Percentiles rank a stretch among this genome's conserved stretches.
phyloP scores from a whole-genome alignment of 805 yeast genomes.

The Pichia eremophila region DNA sequence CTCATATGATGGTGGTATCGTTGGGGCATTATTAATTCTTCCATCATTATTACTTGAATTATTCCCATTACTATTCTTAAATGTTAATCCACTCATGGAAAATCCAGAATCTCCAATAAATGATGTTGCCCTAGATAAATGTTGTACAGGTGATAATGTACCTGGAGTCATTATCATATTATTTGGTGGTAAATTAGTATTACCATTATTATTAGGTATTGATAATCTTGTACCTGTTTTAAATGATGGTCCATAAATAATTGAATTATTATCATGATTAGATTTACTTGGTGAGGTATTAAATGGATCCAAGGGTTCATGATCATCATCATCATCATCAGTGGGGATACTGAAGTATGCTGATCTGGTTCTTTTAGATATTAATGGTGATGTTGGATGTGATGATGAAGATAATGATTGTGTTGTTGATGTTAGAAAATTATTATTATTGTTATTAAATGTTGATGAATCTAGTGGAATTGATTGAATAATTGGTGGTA shows the following conservation, averaged over 20 bases:
- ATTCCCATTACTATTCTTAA: background rate
- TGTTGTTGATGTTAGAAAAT: background rate
- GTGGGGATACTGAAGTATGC: constrained; percentile 24
- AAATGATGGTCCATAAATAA: constrained; percentile 17
- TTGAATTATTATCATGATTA: background rate
- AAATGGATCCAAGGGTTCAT: constrained; percentile 1
- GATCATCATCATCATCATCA: constrained; percentile 16
- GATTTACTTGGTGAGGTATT: background rate
- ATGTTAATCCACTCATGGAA: background rate
- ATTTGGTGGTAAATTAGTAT: background rate
- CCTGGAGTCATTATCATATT: constrained; percentile 29
- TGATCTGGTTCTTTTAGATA: constrained; percentile 1
- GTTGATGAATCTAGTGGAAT: too few species aligned
- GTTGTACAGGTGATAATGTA: constrained; percentile 42
- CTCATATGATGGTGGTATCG: constrained; percentile 76
- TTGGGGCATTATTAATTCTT: constrained; percentile 16
- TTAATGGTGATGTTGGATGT: background rate
- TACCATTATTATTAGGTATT: background rate
- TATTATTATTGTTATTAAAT: too few species aligned
- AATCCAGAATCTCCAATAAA: constrained; percentile 14
- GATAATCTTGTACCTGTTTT: constrained; percentile 11
- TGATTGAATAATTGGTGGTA: background rate
- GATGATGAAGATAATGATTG: too few species aligned
- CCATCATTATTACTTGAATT: background rate
- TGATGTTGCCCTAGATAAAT: constrained; percentile 53